Conservation (phyloP, 2,329 filamentous ascomycete genomes). For the Zymoseptoria brevis region DNA sequence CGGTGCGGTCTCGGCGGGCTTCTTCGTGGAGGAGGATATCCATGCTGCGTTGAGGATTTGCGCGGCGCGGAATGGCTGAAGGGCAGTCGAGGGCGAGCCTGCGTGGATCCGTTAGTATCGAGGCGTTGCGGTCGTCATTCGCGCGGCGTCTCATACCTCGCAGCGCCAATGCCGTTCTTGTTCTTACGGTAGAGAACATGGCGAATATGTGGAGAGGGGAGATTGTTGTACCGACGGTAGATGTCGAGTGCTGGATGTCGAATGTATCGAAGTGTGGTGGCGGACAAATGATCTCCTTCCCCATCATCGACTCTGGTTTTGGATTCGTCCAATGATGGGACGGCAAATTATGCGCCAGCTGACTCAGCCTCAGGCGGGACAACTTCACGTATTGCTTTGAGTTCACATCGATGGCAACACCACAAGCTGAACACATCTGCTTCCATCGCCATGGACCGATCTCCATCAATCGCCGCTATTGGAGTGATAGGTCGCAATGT, state of each 20-base stretch:
- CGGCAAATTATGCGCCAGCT: not conserved
- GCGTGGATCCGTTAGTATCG: conserved; percentile 20
- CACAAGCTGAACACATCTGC: too few relatives aligned
- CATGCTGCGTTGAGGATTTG: conserved; percentile 46
- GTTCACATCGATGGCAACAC: too few relatives aligned
- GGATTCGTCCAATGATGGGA: too few relatives aligned
- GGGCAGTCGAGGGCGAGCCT: conserved; percentile 59
- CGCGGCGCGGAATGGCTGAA: conserved; percentile 54
- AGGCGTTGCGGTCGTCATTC: conserved; percentile 5
- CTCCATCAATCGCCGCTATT: conserved; percentile 78
- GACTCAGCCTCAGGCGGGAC: not conserved
- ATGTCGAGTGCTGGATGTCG: conserved; percentile 4
- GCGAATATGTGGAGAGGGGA: conserved; percentile 19
- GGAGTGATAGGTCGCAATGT: conserved; percentile 92
- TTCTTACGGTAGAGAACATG: conserved; percentile 44
- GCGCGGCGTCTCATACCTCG: conserved; percentile 39
- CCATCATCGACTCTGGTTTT: not conserved
- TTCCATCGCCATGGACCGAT: conserved; percentile 38
- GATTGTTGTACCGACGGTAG: not conserved
- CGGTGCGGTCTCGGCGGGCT: conserved; percentile 46
- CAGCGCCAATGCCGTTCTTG: conserved; percentile 47
- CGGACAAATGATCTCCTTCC: conserved; percentile 1
- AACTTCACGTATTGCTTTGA: too few relatives aligned
- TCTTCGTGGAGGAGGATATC: conserved; percentile 58
- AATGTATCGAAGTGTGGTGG: conserved; percentile 5